Evolutionary conservation across 352 stramenopile species (phyloP), one percentile per base, ranked within the genome.

Genomic region (Elongisporangium anandrum): DNA sequence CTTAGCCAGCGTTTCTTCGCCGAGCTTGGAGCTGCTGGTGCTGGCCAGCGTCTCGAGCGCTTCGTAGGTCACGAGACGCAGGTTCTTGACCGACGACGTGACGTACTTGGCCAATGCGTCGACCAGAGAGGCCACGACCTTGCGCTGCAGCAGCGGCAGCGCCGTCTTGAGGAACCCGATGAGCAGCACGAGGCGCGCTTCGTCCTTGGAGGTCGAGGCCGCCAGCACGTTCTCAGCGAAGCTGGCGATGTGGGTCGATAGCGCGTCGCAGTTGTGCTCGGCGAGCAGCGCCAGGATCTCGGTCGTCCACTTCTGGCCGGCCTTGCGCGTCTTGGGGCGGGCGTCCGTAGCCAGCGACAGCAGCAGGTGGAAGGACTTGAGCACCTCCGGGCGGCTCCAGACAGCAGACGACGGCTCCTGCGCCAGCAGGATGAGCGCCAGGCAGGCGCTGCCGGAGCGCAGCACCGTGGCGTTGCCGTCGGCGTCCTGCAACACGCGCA

Each of bases 191-290:
- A 94, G 73, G 1, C 77, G 68, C 56, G 86, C 73, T 24, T 91
- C 81, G 55, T 93, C 83, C 61, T 94, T 94, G 38, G 69, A 69
- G 39, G 76, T 81, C 3, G 73, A 75, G 19, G 74, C 70, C 8
- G 79, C 70, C 15, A 95, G 81, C 16, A 94, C 83, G 62, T 94
- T 94, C 68, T 92, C 82, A 4, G 78, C 77, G 62, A 95, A 95
- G 66, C 81, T 90, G 23, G 87, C 87, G 50, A 94, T 93, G 69
- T 95, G 87, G 23, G 82, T 95, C 15, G 87, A 94, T 17, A 95
- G 78, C 26, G 79, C 64, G 61, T 95, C 82, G 63, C 81, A 91
- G 54, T 86, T 72, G 63, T 81, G 68, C 39, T 84, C 74, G 8
- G 78, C 74, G 63, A 94, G 87, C 17, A 81, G 69, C 65, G 87